A percentile compares a stretch with the other conserved stretches of the same genome.
Evolutionary conservation across 345 rosid species (phyloP).

Genomic region (Isatis tinctoria): DNA sequence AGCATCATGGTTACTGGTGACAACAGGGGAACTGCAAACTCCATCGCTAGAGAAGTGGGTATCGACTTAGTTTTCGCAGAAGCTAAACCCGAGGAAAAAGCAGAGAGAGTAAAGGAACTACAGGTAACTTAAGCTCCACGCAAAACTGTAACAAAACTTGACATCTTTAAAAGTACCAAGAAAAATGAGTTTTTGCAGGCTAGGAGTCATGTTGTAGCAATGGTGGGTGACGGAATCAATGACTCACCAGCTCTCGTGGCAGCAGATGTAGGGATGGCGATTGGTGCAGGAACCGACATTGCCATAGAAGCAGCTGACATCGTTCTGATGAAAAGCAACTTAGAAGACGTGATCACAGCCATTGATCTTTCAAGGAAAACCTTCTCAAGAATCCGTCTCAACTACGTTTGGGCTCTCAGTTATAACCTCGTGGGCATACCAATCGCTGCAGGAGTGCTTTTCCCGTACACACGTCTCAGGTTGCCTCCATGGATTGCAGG

Average conservation of each 20-base stretch:
- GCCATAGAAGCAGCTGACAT: conserved; percentile 98
- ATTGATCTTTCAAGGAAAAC: conserved; percentile 82
- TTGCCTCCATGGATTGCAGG: conserved; percentile 98
- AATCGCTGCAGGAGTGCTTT: conserved; percentile 80
- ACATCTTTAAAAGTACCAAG: not conserved
- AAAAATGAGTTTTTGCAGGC: conserved; percentile 37
- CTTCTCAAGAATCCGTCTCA: conserved; percentile 73
- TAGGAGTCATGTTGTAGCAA: conserved; percentile 66
- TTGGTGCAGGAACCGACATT: conserved; percentile 93
- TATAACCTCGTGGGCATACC: conserved; percentile 86
- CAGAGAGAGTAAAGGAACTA: conserved; percentile 74
- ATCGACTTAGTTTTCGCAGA: conserved; percentile 74
- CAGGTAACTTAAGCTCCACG: conserved; percentile 46
- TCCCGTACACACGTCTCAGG: conserved; percentile 57
- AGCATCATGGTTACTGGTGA: conserved; percentile 97
- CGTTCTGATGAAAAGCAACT: conserved; percentile 87
- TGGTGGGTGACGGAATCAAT: conserved; percentile 97
- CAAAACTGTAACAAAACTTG: not conserved
- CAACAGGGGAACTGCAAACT: conserved; percentile 91
- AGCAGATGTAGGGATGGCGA: conserved; percentile 97
- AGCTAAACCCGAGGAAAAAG: conserved; percentile 89
- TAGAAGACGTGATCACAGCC: conserved; percentile 94
- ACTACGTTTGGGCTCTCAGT: conserved; percentile 92
- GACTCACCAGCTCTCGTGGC: conserved; percentile 93
- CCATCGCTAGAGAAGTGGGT: conserved; percentile 79